Evolutionary conservation across 2,329 filamentous ascomycete species (phyloP), one percentile per base, ranked within the genome.

Genomic region (Venturia asperata): DNA sequence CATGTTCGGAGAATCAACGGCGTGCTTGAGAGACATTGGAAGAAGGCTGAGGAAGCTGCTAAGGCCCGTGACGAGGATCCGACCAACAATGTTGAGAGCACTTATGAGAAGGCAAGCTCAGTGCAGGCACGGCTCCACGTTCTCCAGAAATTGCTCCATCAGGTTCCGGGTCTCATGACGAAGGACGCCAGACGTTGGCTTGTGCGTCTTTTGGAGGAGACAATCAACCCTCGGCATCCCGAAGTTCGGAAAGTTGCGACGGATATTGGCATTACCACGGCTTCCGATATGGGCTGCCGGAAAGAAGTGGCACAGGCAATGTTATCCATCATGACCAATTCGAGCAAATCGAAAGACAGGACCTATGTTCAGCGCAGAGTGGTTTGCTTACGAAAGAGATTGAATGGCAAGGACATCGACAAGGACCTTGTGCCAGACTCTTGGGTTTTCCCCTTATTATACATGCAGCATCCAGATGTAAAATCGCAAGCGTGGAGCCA

Each of bases 321-420:
- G 52, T 21, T 58, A 15, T 58, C 30, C 27, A 58, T 58, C 24
- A 58, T 58, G 52, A 58, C 52, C 52, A 58, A 58, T 21, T 4
- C 52, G 17, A 34, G 27, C 52, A 58, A 58, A 58, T 58, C 30
- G 21, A 58, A 58, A 58, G 27, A 58, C 30, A 19, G 52, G 52
- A 58, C 17, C 15, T 58, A 58, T 24, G 52, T 58, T 5, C 52
- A 58, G 30, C 52, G 52, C 52, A 58, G 52, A 11, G 19, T 58
- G 11, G 52, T 58, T 34, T 58, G 27, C 17, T 24, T 58, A 37
- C 27, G 37, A 15, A 58, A 58, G 30, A 19, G 52, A 58, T 37
- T 58, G 52, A 58, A 58, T 37, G 52, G 52, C 30, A 58, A 58
- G 52, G 52, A 58, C 21, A 37, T 34, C 30, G 52, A 58, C 52